A percentile compares a stretch with the other conserved stretches of the same genome.
These are phyloP conservation scores for Platanthera guangdongensis DNA, from an alignment of 106 monocot genomes.

Conservation along the genomic window DNA sequence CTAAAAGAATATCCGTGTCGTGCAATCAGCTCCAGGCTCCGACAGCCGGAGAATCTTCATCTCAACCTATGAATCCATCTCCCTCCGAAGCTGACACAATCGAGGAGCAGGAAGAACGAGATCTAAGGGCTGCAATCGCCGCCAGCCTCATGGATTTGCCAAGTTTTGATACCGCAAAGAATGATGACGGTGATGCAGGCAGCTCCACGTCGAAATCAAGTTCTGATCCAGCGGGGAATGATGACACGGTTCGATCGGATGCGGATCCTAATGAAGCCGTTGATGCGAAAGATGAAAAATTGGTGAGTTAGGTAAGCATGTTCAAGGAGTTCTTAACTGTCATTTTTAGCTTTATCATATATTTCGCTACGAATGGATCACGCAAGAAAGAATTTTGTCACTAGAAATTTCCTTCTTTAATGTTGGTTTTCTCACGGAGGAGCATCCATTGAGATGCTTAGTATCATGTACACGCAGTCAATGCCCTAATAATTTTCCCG, in stretches of 20 bases:
- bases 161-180: not conserved
- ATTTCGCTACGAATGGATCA: not conserved
- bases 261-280: not conserved
- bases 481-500: no score
- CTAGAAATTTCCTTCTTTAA: not conserved
- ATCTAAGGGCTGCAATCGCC: slow-evolving; percentile 79
- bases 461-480: no score
- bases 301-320: slow-evolving; percentile 1
- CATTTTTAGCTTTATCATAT: not conserved
- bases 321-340: not conserved
- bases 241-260: not conserved
- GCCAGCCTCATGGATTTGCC: slow-evolving; percentile 77
- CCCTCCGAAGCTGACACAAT: slow-evolving; percentile 32
- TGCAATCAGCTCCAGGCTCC: slow-evolving; percentile 39
- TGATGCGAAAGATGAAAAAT: not conserved
- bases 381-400: not conserved
- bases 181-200: not conserved
- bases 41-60: slow-evolving; percentile 1
- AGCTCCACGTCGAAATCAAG: not conserved
- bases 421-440: not conserved
- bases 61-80: not conserved
- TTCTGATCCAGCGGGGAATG: not conserved
- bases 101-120: slow-evolving; percentile 63
- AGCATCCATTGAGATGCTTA: no score
- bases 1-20: slow-evolving; percentile 61